Conservation (phyloP, 2,329 filamentous ascomycete genomes). For the Lachnellula hyalina region DNA sequence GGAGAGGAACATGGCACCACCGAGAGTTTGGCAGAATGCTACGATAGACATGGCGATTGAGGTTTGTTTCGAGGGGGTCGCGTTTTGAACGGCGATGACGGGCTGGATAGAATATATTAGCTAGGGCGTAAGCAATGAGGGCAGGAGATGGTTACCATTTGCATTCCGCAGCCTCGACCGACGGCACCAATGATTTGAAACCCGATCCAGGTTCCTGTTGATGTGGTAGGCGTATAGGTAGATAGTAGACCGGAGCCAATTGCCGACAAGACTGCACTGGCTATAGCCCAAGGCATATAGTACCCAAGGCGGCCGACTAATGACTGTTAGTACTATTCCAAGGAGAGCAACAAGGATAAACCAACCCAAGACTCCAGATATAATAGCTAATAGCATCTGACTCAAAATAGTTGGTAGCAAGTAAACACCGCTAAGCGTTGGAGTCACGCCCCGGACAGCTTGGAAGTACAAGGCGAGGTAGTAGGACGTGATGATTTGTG, state of each 20-base stretch:
- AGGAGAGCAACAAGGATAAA: background rate
- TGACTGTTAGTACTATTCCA: background rate
- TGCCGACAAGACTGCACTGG: conserved; percentile 25
- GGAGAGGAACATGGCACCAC: conserved; percentile 29
- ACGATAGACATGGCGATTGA: conserved; percentile 31
- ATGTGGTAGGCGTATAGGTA: conserved; percentile 22
- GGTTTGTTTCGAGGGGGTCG: conserved; percentile 25
- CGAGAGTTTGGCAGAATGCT: conserved; percentile 32
- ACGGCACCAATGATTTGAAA: conserved; percentile 26
- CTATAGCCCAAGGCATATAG: conserved; percentile 31
- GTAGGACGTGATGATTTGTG: conserved; percentile 31
- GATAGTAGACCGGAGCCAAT: conserved; percentile 32
- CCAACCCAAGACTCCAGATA: conserved; percentile 18
- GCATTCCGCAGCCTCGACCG: conserved; percentile 19
- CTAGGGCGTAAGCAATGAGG: background rate
- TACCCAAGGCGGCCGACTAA: conserved; percentile 28
- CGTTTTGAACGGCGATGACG: conserved; percentile 33
- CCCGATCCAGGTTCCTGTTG: conserved; percentile 20
- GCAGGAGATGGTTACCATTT: conserved; percentile 16
- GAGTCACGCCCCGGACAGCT: conserved; percentile 35
- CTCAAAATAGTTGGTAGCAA: conserved; percentile 36
- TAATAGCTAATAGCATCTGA: conserved; percentile 17
- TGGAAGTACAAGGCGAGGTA: conserved; percentile 48
- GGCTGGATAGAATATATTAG: conserved; percentile 7
- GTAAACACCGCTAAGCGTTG: conserved; percentile 35